These are phyloP conservation scores for Thraustochytrium sp. DNA, from an alignment of 352 stramenopile genomes.

Conservation along the genomic window DNA sequence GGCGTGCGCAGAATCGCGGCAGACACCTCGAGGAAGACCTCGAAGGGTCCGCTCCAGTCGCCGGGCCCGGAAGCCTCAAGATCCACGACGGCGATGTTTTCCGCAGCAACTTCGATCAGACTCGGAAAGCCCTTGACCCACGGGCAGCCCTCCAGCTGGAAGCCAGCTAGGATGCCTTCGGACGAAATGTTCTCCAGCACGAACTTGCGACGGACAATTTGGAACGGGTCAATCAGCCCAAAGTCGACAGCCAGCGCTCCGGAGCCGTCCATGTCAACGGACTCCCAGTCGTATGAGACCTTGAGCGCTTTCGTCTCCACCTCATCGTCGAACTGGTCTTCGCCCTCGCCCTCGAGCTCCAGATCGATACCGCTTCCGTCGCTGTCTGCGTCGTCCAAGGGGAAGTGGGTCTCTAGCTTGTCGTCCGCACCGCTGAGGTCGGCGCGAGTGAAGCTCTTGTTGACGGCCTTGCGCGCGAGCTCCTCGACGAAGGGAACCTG, in stretches of 20 bases:
- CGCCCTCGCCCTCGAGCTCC: too few relatives aligned
- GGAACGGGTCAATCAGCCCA: conserved; percentile 11
- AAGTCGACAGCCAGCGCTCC: background rate
- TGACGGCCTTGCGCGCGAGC: background rate
- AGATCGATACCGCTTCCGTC: too few relatives aligned
- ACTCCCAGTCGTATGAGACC: background rate
- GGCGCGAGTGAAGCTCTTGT: background rate
- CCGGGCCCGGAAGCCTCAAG: background rate
- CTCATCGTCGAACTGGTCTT: too few relatives aligned
- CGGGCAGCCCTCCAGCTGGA: background rate
- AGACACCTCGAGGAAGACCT: background rate
- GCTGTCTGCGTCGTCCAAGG: background rate
- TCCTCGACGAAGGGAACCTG: background rate
- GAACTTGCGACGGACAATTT: background rate
- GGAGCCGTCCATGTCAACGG: background rate
- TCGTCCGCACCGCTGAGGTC: background rate
- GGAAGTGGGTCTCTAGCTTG: background rate
- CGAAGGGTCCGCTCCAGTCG: background rate
- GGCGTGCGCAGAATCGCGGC: background rate
- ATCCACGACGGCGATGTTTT: background rate
- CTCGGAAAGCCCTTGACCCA: background rate
- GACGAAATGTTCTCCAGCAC: background rate
- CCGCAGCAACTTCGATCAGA: background rate
- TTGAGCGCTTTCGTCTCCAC: too few relatives aligned
- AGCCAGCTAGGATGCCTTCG: background rate